phyloP scores from a whole-genome alignment of 345 rosid genomes.

The Hevea brasiliensis region DNA sequence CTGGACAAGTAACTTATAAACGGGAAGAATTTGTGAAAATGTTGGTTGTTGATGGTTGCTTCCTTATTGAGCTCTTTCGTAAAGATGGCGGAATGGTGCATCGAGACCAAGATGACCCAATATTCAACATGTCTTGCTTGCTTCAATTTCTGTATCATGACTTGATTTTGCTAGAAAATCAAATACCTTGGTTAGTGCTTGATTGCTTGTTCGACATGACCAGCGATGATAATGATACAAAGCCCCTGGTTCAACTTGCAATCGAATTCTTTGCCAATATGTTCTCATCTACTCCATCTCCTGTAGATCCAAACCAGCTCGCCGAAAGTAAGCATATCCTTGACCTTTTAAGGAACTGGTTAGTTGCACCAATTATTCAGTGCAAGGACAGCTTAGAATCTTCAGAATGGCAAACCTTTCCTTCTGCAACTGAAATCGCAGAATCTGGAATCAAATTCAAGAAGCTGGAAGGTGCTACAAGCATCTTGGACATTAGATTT shows the following conservation, averaged over 20 bases:
- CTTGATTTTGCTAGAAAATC: slow-evolving; percentile 39
- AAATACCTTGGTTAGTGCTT: slow-evolving; percentile 32
- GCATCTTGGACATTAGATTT: slow-evolving; percentile 21
- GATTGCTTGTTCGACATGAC: slow-evolving; percentile 21
- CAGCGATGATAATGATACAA: neutral
- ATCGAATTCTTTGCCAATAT: neutral
- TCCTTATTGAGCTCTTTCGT: slow-evolving; percentile 27
- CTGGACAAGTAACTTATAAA: neutral
- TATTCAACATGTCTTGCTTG: slow-evolving; percentile 30
- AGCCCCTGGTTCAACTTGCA: neutral
- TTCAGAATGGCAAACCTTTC: neutral
- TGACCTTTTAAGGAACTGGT: slow-evolving; percentile 3
- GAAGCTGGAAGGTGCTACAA: neutral
- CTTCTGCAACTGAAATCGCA: neutral
- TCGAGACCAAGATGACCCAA: slow-evolving; percentile 21
- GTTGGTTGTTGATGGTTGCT: slow-evolving; percentile 39
- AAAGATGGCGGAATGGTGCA: neutral
- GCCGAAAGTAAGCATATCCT: slow-evolving; percentile 14
- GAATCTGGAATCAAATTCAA: slow-evolving; percentile 10
- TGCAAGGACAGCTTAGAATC: accelerated
- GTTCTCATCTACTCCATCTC: neutral
- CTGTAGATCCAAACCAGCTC: neutral
- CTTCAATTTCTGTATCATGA: slow-evolving; percentile 30
- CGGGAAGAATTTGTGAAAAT: slow-evolving; percentile 9
- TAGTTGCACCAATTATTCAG: neutral